Evolutionary conservation across 371 early-diverging fungal species (phyloP), one percentile per base, ranked within the genome.

Genomic region (Mucor irregularis): DNA sequence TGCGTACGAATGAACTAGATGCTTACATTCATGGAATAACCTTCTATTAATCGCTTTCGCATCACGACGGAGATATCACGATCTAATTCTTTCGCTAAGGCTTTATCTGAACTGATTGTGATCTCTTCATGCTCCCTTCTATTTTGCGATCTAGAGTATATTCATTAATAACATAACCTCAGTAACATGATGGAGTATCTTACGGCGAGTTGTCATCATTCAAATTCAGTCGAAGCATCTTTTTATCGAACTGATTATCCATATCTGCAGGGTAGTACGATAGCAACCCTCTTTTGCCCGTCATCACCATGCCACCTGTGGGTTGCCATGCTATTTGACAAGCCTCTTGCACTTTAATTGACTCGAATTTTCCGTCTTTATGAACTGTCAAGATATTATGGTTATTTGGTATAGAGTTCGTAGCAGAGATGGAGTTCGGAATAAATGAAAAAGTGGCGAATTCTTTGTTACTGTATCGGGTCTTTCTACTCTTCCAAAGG

Each of bases 41-140:
- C 92, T 21, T 69, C 71, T 24, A 71, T 56, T 5, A 88, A 88
- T 38, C 90, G 77, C 46, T 80, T 80, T 35, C 89, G 72, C 92
- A 94, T 94, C 9, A 80, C 66, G 7, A 88, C 88, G 0, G 93
- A 86, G 17, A 93, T 86, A 64, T 94, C 94, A 28, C 66, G 70
- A 19, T 78, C 75, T 40, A 87, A 52, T 25, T 74, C 63, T 11
- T 38, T 42, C 14, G 60, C 49, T 28, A 61, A 26, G 30, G 38
- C 28, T 22, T 28, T 10, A 14, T 55, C 50, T 24, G 21, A 13
- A 24, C 33, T 55, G 11, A 31, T n/a, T 21, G 19, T 40, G 29
- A 53, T 60, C 4, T 21, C 14, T 7, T 50, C 11, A 16, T n/a
- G 22, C 43, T 21, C 28, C 3, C n/a, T n/a, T n/a, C n/a, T 25